phyloP scores from a whole-genome alignment of 208 protist species.

The Balamuthia mandrillaris region DNA sequence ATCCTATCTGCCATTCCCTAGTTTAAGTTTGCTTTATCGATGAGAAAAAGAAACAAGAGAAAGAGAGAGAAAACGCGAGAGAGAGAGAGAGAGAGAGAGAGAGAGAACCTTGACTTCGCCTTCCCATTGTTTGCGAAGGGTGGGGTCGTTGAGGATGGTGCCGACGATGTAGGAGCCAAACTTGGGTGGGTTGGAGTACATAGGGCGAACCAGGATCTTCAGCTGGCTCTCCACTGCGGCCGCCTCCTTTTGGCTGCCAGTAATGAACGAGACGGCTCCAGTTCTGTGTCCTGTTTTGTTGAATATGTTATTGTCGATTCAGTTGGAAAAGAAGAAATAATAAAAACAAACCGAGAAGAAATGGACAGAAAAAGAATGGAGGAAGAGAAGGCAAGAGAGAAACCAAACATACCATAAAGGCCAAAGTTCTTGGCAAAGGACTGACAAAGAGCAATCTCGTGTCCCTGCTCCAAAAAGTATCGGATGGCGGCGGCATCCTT shows the following conservation, averaged over 20 bases:
- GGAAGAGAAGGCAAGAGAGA: neutral
- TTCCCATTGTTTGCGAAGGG: too few relatives aligned
- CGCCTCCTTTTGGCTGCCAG: neutral
- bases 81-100: neutral
- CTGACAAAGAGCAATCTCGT: conserved; percentile 75
- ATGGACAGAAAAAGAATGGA: neutral
- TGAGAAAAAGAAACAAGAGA: neutral
- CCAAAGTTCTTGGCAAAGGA: conserved; percentile 98
- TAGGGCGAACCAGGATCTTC: neutral
- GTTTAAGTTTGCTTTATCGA: neutral
- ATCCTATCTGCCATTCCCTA: neutral
- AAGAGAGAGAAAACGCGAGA: neutral
- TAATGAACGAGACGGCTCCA: neutral
- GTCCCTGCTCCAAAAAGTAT: conserved; percentile 26
- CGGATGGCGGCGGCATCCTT: conserved; percentile 65
- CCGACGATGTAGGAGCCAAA: neutral
- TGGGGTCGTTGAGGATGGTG: neutral
- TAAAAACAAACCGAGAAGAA: neutral
- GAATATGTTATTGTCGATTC: neutral
- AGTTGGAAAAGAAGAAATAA: too few relatives aligned
- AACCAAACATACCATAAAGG: conserved; percentile 80
- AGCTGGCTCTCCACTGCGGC: neutral
- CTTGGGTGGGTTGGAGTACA: neutral
- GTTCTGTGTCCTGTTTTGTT: neutral
- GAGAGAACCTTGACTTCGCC: too few relatives aligned